Evolutionary conservation across 1,139 yeast species (phyloP), one percentile per base, ranked within the genome.

Genomic region (Entelexis paramagnoliae): DNA sequence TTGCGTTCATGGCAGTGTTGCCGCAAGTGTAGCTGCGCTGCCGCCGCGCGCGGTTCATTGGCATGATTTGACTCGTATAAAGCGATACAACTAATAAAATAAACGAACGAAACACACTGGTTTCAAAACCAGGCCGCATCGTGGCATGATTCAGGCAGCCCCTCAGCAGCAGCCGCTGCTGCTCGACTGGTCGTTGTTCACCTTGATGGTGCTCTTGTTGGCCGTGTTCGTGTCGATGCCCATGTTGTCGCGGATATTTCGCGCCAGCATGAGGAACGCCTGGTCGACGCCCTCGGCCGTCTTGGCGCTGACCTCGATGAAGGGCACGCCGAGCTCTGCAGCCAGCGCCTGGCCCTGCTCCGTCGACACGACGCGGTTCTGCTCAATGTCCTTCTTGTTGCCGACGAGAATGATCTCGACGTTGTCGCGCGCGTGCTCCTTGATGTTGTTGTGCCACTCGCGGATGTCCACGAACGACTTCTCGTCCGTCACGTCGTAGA

Each of bases 271-370:
- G 70, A 84, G 81, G 72, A 91, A 91, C 51, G 94, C 83, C 53
- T 88, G 86, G 64, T 87, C 95, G 57, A 91, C 98, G 65, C 89
- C 88, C 58, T 80, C 81, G 63, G 88, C 89, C 51, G 91, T 83
- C 74, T 93, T 91, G 48, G 98, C 98, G 69, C 91, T 80, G 24
- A 97, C 93, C 72, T 91, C 98, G 66, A 91, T 76, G 69, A 91
- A 91, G 43, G 96, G 95, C 52, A 93, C 76, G 51, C 88, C 87
- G 61, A 89, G 76, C 66, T 83, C 91, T 53, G 80, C 75, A n/a
- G 98, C 96, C 61, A 91, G 74, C 34, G 78, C 80, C 66, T 84
- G 86, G 60, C 98, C 98, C 68, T 89, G 95, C 64, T 89, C 95
- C 56, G 78, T 75, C 29, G 89, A 74, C 16, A 91, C 93, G 53